Evolutionary conservation across 768 basidiomycete genomes (phyloP), one percentile per base, ranked within the genome.

Genomic region (Lactarius indigo): DNA sequence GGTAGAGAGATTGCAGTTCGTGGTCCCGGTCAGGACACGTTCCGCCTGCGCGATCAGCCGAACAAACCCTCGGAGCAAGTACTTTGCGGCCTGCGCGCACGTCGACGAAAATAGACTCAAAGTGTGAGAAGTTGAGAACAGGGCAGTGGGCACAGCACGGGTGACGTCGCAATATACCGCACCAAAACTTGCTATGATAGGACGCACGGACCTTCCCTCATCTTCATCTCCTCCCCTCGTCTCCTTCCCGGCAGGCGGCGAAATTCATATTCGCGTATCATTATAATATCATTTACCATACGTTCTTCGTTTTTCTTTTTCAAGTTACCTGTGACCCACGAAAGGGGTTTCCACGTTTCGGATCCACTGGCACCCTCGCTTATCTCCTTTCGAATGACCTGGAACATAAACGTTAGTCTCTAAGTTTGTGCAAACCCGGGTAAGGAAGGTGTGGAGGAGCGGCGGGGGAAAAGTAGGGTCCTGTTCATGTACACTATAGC

Each of bases 241-340:
- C 18, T 60, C 44, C 35, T 15, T 42, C 59, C 59, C 42, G 54
- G 35, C 20, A 13, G 28, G 20, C 28, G 64, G 59, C 58, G n/a
- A 50, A 65, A 57, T 39, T 61, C 65, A 61, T 57, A 50, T 50
- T 56, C 31, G 33, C 42, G 26, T 35, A 35, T 57, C 56, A 33
- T 12, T 33, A 23, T 33, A 18, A 35, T 33, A 23, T 58, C 33
- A n/a, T n/a, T 4, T 57, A 17, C 26, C 10, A 56, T 18, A 15
- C 55, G 18, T 20, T 31, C 52, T 10, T 31, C 50, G 18, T 26
- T 30, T 57, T 54, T 44, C 42, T 65, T 20, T 1, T 33, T 50
- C 5, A 35, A 20, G 17, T 28, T 50, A 26, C 58, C 12, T 31
- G 31, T 37, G 44, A 33, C 44, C 47, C 18, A n/a, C 55, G 55